Conservation (phyloP, 345 rosid genomes). For the Hibiscus mutabilis region DNA sequence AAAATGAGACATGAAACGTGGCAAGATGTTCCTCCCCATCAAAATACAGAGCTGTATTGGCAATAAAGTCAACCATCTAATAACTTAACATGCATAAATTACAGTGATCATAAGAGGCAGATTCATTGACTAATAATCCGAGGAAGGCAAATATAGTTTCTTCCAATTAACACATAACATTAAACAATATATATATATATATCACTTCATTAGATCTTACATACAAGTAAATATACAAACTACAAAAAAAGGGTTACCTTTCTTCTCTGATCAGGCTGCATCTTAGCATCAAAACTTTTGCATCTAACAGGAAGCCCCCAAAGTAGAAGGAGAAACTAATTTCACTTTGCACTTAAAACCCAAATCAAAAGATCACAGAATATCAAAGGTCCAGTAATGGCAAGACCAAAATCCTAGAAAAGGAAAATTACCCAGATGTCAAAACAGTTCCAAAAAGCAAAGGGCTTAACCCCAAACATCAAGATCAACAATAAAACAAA, state of each 20-base stretch:
- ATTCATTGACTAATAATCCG: slow-evolving; percentile 1
- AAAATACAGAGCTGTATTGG: neutral
- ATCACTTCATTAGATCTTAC: neutral
- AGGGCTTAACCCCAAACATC: neutral
- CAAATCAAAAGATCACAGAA: slow-evolving; percentile 22
- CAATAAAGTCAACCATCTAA: neutral
- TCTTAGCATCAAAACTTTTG: slow-evolving; percentile 50
- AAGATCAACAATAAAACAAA: slow-evolving; percentile 10
- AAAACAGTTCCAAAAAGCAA: slow-evolving; percentile 4
- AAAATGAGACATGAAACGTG: neutral
- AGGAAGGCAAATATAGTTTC: neutral
- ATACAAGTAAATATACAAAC: neutral
- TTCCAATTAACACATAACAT: neutral
- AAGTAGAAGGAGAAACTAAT: neutral
- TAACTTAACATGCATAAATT: neutral
- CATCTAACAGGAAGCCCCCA: slow-evolving; percentile 4
- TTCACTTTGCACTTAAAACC: slow-evolving; percentile 12
- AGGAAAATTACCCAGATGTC: slow-evolving; percentile 22
- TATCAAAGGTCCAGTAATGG: slow-evolving; percentile 6
- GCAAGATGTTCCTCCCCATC: neutral
- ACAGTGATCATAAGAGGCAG: neutral
- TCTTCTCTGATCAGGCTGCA: slow-evolving; percentile 90
- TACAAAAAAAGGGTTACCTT: slow-evolving; percentile 39
- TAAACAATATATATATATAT: neutral
- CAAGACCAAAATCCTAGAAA: neutral